Conservation (phyloP, 306 rosid genomes). For the Crotalaria pallida region DNA sequence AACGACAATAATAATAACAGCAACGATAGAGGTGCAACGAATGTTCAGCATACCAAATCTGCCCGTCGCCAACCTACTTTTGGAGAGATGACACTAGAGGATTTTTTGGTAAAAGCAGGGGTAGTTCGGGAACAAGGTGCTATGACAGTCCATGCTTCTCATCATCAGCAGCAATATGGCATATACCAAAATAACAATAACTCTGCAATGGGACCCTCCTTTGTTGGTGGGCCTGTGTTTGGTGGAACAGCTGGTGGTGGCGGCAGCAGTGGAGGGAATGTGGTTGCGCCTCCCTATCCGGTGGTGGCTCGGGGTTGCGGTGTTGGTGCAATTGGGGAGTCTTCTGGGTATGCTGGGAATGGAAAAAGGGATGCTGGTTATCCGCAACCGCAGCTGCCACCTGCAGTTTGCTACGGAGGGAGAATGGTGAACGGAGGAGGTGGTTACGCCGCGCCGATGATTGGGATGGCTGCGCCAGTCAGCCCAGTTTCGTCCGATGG, state of each 20-base stretch:
- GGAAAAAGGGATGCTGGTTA: constrained; percentile 36
- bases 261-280: constrained; percentile 3
- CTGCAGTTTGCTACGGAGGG: constrained; percentile 45
- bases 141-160: constrained; percentile 10
- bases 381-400: neutral
- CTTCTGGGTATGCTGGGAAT: constrained; percentile 36
- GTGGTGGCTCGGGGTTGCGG: constrained; percentile 24
- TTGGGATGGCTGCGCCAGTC: constrained; percentile 38
- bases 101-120: constrained; percentile 74
- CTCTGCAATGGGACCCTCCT: constrained; percentile 24
- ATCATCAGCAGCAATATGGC: constrained; percentile 35
- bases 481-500: constrained; percentile 70
- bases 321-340: constrained; percentile 30
- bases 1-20: neutral
- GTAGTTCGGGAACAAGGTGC: constrained; percentile 48
- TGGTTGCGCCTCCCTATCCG: constrained; percentile 29
- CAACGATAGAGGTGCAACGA: neutral
- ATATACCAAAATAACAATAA: constrained; percentile 35
- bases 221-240: constrained; percentile 26
- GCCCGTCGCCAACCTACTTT: constrained; percentile 64
- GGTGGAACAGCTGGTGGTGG: constrained; percentile 16
- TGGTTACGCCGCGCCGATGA: constrained; percentile 32
- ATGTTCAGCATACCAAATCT: constrained; percentile 36
- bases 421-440: constrained; percentile 50
- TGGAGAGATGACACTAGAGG: constrained; percentile 86